These are phyloP conservation scores for Tetradesmus lagerheimii DNA, from an alignment of 139 green algal genomes.

Conservation along the genomic window DNA sequence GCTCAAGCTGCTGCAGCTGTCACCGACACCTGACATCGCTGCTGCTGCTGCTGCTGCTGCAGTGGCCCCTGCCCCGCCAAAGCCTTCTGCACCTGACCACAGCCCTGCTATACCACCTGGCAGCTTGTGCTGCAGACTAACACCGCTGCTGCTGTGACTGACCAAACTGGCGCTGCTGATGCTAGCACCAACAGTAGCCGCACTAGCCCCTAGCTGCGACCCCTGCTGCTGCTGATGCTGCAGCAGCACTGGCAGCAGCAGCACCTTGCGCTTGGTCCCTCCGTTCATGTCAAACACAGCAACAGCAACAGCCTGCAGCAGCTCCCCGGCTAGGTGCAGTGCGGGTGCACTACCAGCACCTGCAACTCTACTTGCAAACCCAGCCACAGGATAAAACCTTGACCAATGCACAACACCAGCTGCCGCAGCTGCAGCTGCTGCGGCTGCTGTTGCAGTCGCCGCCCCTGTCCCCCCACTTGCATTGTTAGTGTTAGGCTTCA, in stretches of 20 bases:
- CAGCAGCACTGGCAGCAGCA: constrained; percentile 48
- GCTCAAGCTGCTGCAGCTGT: constrained; percentile 33
- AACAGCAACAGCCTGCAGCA: constrained; percentile 4
- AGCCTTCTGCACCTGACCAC: constrained; percentile 28
- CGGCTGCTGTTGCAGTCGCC: no score
- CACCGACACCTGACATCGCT: background rate
- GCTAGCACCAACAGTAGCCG: background rate
- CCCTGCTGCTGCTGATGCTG: background rate
- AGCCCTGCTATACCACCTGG: background rate
- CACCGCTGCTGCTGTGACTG: background rate
- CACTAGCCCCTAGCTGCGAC: background rate
- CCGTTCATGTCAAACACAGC: constrained; percentile 49
- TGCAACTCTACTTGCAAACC: constrained; percentile 4
- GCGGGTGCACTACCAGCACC: background rate
- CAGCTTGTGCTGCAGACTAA: background rate
- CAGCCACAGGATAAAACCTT: background rate
- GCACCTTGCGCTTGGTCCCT: constrained; percentile 22
- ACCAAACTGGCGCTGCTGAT: background rate
- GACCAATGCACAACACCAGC: background rate
- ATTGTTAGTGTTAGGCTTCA: no score
- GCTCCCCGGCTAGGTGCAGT: background rate
- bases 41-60: constrained; percentile 17
- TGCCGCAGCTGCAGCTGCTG: constrained; percentile 8
- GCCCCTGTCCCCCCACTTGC: no score
- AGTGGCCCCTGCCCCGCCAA: background rate